Evolutionary conservation across 2,329 filamentous ascomycete species (phyloP), one percentile per base, ranked within the genome.

Genomic region (Clonostachys rosea): DNA sequence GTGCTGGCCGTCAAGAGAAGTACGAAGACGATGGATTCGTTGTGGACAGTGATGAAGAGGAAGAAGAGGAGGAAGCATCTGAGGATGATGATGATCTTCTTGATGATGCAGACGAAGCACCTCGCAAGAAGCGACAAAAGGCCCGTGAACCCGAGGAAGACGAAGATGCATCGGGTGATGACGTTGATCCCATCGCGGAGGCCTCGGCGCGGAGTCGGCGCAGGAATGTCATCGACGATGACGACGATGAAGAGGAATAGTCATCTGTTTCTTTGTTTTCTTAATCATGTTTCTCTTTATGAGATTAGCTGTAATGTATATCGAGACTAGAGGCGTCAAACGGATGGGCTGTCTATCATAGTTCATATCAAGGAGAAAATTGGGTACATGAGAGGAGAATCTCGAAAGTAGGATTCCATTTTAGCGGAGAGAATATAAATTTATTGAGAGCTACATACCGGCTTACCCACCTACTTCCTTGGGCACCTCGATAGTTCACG

Each of bases 21-120:
- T 92, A 92, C 60, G 87, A 91, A 52, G 86, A 86, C 34, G 88
- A 92, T 58, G 88, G 86, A 48, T 92, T 92, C 61, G 78, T 92
- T 47, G 88, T 86, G 5, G 75, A 75, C 5, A 90, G 85, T 56
- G 87, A 90, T 54, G 86, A 89, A 49, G 88, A 91, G 40, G 81
- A 79, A 39, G 68, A 73, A 49, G 81, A 78, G 34, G 81, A 76
- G 1, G 79, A 78, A 20, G 24, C 9, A 10, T 30, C 24, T 4
- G 84, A 84, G 17, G 83, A 87, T 1, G 81, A 83, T 37, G 81
- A 83, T 47, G 78, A 80, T 45, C 53, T 78, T 5, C 56, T 76
- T 36, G 74, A 79, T 9, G 75, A 76, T 10, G 74, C 77, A 0
- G 71, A 74, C 10, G 71, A 73, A 18, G 70, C 57, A n/a, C 59